phyloP scores from a whole-genome alignment of 2,329 filamentous ascomycete genomes.

The Xylaria sp. region DNA sequence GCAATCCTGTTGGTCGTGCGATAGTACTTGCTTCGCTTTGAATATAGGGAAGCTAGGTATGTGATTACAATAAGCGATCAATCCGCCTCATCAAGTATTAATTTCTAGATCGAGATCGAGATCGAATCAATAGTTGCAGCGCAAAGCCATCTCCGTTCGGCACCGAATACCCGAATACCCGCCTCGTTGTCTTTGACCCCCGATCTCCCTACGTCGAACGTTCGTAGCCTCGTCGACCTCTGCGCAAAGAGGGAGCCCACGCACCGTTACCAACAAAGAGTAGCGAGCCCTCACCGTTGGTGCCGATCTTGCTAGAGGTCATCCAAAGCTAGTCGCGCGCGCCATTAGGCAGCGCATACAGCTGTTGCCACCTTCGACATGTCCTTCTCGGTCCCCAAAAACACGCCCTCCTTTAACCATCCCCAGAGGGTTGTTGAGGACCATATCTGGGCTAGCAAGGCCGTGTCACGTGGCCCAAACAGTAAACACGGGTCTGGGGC shows the following conservation, averaged over 20 bases:
- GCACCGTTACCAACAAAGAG: conserved; percentile 58
- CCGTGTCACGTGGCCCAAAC: conserved; percentile 53
- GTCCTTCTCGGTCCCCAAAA: conserved; percentile 74
- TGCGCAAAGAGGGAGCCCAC: conserved; percentile 49
- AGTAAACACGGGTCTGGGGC: conserved; percentile 40
- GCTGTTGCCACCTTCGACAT: conserved; percentile 58
- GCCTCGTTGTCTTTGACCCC: conserved; percentile 38
- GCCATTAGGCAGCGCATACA: conserved; percentile 57
- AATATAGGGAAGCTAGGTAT: conserved; percentile 15
- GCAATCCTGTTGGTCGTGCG: background rate
- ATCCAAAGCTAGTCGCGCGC: conserved; percentile 60
- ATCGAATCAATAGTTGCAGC: conserved; percentile 21
- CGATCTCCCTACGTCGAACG: conserved; percentile 50
- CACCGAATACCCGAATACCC: conserved; percentile 9
- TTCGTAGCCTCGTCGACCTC: conserved; percentile 60
- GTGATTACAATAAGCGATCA: conserved; percentile 8
- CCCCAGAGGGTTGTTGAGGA: conserved; percentile 74
- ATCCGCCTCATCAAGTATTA: background rate
- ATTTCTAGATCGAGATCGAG: background rate
- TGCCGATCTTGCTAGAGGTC: conserved; percentile 59
- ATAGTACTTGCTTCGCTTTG: conserved; percentile 21
- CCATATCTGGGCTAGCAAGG: conserved; percentile 69
- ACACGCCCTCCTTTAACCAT: conserved; percentile 75
- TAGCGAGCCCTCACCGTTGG: conserved; percentile 60
- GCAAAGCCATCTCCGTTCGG: conserved; percentile 7